Evolutionary conservation across 2,329 filamentous ascomycete species (phyloP).

Genomic region (Apiospora koreana): DNA sequence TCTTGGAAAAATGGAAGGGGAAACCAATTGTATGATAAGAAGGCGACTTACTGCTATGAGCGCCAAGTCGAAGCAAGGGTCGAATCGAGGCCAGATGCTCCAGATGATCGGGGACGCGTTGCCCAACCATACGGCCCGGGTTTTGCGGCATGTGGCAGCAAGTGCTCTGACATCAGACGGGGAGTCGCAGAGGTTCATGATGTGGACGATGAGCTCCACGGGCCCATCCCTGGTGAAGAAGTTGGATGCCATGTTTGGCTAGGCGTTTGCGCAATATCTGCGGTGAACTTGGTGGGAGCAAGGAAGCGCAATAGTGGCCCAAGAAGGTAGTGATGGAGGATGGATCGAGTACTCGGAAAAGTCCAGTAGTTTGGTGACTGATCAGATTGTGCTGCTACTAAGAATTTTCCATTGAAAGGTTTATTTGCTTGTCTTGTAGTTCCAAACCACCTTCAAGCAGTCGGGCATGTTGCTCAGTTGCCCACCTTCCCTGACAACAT

Average conservation of each 20-base stretch:
- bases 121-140: neutral
- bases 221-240: neutral
- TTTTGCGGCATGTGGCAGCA: neutral
- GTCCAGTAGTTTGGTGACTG: no score
- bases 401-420: neutral
- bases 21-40: no score
- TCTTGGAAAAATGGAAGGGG: no score
- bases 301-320: no score
- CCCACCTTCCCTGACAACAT: neutral
- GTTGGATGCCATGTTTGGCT: neutral
- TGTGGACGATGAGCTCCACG: neutral
- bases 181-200: neutral
- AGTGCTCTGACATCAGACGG: neutral
- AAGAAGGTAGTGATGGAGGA: no score
- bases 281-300: neutral
- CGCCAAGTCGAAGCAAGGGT: neutral
- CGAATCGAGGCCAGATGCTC: neutral
- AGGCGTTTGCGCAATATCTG: neutral
- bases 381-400: no score
- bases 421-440: neutral
- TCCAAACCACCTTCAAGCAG: neutral
- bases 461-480: neutral
- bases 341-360: no score
- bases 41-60: neutral
- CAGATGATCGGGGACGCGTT: neutral